Evolutionary conservation across 2,329 filamentous ascomycete species (phyloP).

Genomic region (Didymella keratinophila): DNA sequence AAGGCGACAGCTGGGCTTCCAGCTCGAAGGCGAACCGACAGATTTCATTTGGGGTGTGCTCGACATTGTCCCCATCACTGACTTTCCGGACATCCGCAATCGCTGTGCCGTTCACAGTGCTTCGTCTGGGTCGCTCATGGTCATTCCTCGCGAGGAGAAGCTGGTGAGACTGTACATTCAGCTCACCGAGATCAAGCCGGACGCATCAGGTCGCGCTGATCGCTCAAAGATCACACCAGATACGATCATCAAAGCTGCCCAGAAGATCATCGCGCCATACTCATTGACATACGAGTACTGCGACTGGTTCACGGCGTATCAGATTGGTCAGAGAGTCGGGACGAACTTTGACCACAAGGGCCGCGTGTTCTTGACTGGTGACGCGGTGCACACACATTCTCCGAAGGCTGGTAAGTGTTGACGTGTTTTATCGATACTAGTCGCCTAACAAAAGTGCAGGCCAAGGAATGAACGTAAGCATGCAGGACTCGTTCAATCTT

Average conservation of each 20-base stretch:
- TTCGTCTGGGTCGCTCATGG: slow-evolving; percentile 66
- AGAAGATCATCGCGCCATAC: slow-evolving; percentile 72
- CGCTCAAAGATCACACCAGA: slow-evolving; percentile 70
- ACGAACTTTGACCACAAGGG: slow-evolving; percentile 63
- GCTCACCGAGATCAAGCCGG: slow-evolving; percentile 59
- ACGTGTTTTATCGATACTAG: not conserved
- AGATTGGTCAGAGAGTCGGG: slow-evolving; percentile 72
- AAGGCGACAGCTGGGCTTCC: slow-evolving; percentile 64
- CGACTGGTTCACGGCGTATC: slow-evolving; percentile 73
- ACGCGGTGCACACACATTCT: slow-evolving; percentile 66
- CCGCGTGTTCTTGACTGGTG: slow-evolving; percentile 74
- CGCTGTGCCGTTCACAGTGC: slow-evolving; percentile 67
- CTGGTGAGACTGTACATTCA: slow-evolving; percentile 72
- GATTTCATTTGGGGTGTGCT: slow-evolving; percentile 63
- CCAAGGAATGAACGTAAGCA: slow-evolving; percentile 69
- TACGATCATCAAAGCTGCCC: slow-evolving; percentile 68
- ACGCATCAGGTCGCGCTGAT: slow-evolving; percentile 59
- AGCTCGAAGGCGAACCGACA: slow-evolving; percentile 64
- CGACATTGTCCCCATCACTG: slow-evolving; percentile 62
- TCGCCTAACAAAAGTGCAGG: slow-evolving; percentile 35
- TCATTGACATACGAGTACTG: slow-evolving; percentile 69
- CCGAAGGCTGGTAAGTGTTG: slow-evolving; percentile 70
- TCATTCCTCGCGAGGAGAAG: slow-evolving; percentile 70
- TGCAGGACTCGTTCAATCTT: slow-evolving; percentile 71
- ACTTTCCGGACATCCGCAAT: slow-evolving; percentile 68